Evolutionary conservation across 345 rosid genomes (phyloP), one percentile per base, ranked within the genome.

Genomic region (Arabis alpina): DNA sequence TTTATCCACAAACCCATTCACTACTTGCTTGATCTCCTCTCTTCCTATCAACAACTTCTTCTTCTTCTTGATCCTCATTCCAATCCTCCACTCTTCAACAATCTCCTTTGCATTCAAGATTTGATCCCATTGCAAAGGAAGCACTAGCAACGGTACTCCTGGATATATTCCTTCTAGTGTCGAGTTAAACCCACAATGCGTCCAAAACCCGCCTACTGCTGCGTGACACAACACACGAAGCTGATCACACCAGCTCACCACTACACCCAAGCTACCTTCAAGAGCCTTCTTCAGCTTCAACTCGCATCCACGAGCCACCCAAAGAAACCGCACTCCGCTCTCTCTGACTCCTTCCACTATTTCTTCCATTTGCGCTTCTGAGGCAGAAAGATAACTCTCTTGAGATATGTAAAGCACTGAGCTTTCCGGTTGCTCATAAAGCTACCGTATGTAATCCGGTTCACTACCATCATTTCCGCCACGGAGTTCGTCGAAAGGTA

Each of bases 131-230:
- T 71, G 19, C 15, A 85, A 15, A 0, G 94, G 90, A 54, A 80
- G 83, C 0, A 79, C 62, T 10, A 90, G 82, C 76, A 85, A 61
- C 0, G 94, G 82, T 19, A 76, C 66, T 0, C 88, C 87, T 0
- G 85, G 72, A 55, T 61, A 85, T 8, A 85, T 14, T 10, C 81
- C 89, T 74, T 87, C 93, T 5, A 55, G 16, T 1, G 81, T 77
- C 9, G 96, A 90, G 74, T 80, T 90, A 86, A 82, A 84, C 8
- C 93, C 90, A 8, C 90, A 86, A 50, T 90, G 96, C 1, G 84
- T 82, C 88, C 79, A 88, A 70, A 90, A 90, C 3, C 90, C 90
- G 1, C 85, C 94, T 0, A 86, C 34, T 0, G 83, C 77, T 61
- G 56, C 44, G 62, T 88, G 96, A 10, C 72, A 61, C 43, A 88